Conservation (phyloP, 2,329 filamentous ascomycete genomes). For the Elsinoe batatas region DNA sequence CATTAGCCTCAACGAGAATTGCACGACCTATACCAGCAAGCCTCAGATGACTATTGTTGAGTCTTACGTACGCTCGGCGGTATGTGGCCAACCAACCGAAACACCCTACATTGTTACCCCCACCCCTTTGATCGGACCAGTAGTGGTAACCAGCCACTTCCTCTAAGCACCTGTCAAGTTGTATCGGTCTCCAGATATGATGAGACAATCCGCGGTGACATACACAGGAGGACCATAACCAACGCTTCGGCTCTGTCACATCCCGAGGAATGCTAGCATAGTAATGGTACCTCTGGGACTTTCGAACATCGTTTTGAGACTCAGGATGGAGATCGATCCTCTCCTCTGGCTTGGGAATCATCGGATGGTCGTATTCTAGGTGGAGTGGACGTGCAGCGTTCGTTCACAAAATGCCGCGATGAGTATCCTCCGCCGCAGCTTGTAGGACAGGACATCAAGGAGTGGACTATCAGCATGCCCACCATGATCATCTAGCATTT, state of each 20-base stretch:
- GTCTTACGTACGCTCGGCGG: not conserved
- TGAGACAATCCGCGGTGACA: not conserved
- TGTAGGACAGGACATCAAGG: too few relatives aligned
- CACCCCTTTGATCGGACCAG: not conserved
- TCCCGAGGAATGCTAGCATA: not conserved
- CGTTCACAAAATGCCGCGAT: not conserved
- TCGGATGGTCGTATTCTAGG: not conserved
- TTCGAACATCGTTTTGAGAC: not conserved
- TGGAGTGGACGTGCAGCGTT: not conserved
- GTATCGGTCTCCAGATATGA: not conserved
- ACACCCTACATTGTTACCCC: not conserved
- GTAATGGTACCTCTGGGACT: not conserved
- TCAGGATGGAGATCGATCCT: too few relatives aligned
- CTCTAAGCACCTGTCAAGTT: not conserved
- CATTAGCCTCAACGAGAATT: too few relatives aligned
- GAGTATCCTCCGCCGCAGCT: not conserved
- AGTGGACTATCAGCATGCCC: too few relatives aligned
- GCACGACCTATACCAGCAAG: too few relatives aligned
- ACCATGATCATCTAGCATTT: too few relatives aligned
- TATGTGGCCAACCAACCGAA: not conserved
- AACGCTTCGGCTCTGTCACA: not conserved
- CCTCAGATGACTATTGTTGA: too few relatives aligned
- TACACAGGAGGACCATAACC: not conserved
- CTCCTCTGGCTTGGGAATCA: not conserved
- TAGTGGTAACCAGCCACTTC: not conserved